Conservation (phyloP, 2,329 filamentous ascomycete genomes). For the Dactylellina sp. region DNA sequence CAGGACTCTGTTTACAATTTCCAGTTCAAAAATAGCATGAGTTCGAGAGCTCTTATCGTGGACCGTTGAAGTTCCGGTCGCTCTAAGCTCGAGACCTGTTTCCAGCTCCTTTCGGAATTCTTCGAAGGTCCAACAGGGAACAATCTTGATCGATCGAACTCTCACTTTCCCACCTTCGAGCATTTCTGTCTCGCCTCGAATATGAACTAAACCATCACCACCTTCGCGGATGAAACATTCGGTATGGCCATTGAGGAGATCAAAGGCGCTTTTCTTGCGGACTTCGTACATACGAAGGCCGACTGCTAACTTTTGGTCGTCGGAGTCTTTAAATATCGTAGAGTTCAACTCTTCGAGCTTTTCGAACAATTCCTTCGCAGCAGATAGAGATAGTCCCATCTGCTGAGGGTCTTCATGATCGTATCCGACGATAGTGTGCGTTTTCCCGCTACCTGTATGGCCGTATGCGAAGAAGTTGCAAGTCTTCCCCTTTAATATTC, state of each 20-base stretch:
- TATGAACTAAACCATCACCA: constrained; percentile 63
- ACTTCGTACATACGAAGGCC: constrained; percentile 65
- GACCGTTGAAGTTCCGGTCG: constrained; percentile 64
- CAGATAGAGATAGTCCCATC: constrained; percentile 64
- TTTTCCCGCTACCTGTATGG: constrained; percentile 65
- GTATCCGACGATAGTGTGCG: constrained; percentile 66
- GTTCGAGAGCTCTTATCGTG: constrained; percentile 67
- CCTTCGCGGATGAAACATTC: constrained; percentile 65
- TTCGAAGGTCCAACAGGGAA: constrained; percentile 63
- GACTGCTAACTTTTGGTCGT: constrained; percentile 61
- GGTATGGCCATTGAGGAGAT: constrained; percentile 64
- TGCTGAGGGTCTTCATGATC: constrained; percentile 62
- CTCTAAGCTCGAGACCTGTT: constrained; percentile 61
- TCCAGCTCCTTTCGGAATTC: constrained; percentile 61
- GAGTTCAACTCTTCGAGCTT: constrained; percentile 61
- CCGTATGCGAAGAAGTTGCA: constrained; percentile 66
- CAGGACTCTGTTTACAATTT: constrained; percentile 64
- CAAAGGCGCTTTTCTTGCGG: constrained; percentile 65
- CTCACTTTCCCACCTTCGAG: constrained; percentile 64
- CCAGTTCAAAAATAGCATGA: constrained; percentile 65
- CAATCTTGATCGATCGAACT: constrained; percentile 63
- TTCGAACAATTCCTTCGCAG: constrained; percentile 62
- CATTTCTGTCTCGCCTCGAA: constrained; percentile 65
- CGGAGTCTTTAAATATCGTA: background rate
- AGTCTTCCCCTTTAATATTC: constrained; percentile 62